Base-by-base conservation (phyloP, 139 green algal genomes). In the Haematococcus sp. region DNA sequence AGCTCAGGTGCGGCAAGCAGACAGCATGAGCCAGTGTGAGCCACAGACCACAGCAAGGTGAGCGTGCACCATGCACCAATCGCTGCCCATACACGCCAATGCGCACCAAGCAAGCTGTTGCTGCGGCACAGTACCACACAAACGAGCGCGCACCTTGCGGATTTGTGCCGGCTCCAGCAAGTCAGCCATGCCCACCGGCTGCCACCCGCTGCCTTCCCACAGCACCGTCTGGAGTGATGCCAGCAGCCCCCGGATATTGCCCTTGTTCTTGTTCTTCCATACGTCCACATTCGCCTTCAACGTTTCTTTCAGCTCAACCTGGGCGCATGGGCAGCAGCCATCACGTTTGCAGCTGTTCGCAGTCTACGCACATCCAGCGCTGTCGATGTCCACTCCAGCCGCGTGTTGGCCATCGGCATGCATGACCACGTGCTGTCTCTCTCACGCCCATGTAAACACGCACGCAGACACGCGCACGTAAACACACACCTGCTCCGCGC, bases 221-320 rank as follows among this genome's bases (percentile, higher is more conserved):
- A 98, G 71, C 72, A 98, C 91, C 1, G 84, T 92, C 73, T 97
- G 84, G 71, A 98, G 76, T 2, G 79, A 91, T 58, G 79, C 83
- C 68, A 98, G 80, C 82, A 98, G 81, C 0, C 90, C 91, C 11
- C 93, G 86, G 46, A 98, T 92, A 78, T 98, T 98, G 71, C 88
- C 88, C 78, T 87, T 90, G 69, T 89, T 83, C 78, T 83, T 86
- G 63, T 83, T 89, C 77, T 84, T 91, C 91, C 91, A 97, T 2
- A 68, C 70, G 4, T 92, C 80, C 3, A 97, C 88, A 33, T 86
- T 78, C 4, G 84, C 80, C 61, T 81, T 81, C 54, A 89, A 68
- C 28, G 73, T 58, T 25, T 85, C 73, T 30, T 93, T 88, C 40
- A 93, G 81, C 28, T 70, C 73, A 68, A 86, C 40, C 40, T 49